Evolutionary conservation across 768 basidiomycete species (phyloP), one percentile per base, ranked within the genome.

Genomic region (Suillus alpinus): DNA sequence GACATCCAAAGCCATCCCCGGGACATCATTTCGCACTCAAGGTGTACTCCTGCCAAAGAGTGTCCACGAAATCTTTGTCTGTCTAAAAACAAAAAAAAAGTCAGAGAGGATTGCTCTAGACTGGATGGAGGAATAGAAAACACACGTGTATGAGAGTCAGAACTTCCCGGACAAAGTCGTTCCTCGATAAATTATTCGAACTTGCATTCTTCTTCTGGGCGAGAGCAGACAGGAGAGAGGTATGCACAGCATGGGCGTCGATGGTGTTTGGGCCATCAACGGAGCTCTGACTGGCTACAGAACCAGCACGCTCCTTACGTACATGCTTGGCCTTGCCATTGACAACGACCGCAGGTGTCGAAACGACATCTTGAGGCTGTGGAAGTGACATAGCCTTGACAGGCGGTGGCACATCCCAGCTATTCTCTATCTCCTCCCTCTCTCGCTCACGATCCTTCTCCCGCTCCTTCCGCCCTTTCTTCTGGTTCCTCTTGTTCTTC

Each of bases 11-110:
- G 7, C 8, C 20, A 53, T 23, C 52, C 16, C 16, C 23, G 0
- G 29, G 31, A 20, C 34, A n/a, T 59, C 34, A 59, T 10, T 29
- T 59, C 16, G 31, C 51, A 26, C 41, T 60, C 12, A 71, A 60
- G 58, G 70, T 61, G 69, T 87, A 89, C 47, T 83, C 81, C 60
- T 75, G 78, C 76, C 80, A 87, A 50, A 88, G 77, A 41, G 75
- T 72, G 64, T 91, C 86, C 61, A 86, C 86, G 66, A 90, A 91
- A 16, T 77, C 72, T 64, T 83, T 79, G 75, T 90, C 85, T 58
- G 81, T 88, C 88, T 90, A 65, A 31, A 31, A 51, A 36, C 49
- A 26, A 26, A 26, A 59, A 41, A 49, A 18, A 37, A 43, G 39
- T 18, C 9, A 59, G 34, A 40, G 8, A 16, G 18, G 29, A 14